Evolutionary conservation across 371 early-diverging fungal genomes (phyloP).

Genomic region (Choanephora cucurbitarum): DNA sequence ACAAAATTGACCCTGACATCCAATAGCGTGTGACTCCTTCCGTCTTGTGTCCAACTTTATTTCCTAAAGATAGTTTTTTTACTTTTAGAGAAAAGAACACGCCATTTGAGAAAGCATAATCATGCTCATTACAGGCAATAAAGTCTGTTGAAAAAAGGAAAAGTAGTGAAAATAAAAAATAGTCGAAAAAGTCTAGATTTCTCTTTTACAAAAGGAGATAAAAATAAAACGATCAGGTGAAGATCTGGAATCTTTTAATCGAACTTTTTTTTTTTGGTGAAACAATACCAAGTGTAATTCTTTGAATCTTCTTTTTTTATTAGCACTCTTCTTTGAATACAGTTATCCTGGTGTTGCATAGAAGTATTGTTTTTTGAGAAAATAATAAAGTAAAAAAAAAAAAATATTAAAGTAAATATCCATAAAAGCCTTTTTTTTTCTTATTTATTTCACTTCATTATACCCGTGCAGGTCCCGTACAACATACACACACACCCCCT

Average conservation of each 20-base stretch:
- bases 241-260: constrained; percentile 6
- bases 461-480: constrained; percentile 7
- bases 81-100: too few relatives aligned
- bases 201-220: background rate
- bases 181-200: background rate
- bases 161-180: background rate
- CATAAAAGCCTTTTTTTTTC: too few relatives aligned
- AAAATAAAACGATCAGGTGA: constrained; percentile 4
- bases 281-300: background rate
- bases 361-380: background rate
- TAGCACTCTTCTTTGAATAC: too few relatives aligned
- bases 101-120: too few relatives aligned
- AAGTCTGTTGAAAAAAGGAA: too few relatives aligned
- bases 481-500: constrained; percentile 3
- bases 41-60: too few relatives aligned
- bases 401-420: background rate
- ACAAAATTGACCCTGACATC: too few relatives aligned
- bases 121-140: too few relatives aligned
- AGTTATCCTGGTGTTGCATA: too few relatives aligned
- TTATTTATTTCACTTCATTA: background rate
- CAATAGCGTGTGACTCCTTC: too few relatives aligned
- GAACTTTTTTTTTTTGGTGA: background rate
- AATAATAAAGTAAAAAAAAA: background rate
- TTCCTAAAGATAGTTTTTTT: too few relatives aligned
- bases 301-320: background rate